Base-by-base conservation (phyloP, 1,139 yeast genomes). In the Kodamaea sp. region DNA sequence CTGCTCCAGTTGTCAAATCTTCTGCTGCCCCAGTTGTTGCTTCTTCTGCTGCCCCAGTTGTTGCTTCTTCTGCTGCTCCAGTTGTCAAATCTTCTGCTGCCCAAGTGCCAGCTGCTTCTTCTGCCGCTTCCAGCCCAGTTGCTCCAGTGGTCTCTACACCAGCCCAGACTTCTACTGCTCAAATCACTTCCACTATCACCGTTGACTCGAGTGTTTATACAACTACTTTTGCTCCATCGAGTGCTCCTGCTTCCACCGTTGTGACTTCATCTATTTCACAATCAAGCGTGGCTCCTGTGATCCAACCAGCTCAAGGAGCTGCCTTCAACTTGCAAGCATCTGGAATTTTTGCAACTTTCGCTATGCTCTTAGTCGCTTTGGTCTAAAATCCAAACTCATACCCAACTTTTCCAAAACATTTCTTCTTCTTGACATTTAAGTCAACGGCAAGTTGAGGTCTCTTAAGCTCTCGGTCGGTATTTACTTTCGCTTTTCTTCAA, bases 261-360 rank as follows among this genome's bases (percentile, higher is more conserved):
- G 8, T 9, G 6, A 18, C 40, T 24, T n/a, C n/a, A n/a, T n/a
- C n/a, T n/a, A n/a, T n/a, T n/a, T n/a, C n/a, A n/a, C n/a, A n/a
- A n/a, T n/a, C n/a, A n/a, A n/a, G n/a, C n/a, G 34, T 21, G 27
- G 37, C 35, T 19, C 26, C 41, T 8, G n/a, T n/a, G n/a, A n/a
- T n/a, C n/a, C 25, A 38, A 28, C 29, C 47, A 30, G 37, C 41
- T 23, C 38, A 27, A 26, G 42, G 37, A 27, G 36, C 47, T 11
- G 16, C 32, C 24, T 21, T 23, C 20, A 32, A 25, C 23, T 32
- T 38, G 19, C 31, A 32, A 18, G 27, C 31, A 22, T 27, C 40
- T 11, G 37, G 42, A 22, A 9, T 36, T 9, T n/a, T 35, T 14
- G 32, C 32, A n/a, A 22, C 36, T 7, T 14, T 32, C 13, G 15